Conservation (phyloP, 1,139 yeast species). For the Pneumocystis wakefieldiae region DNA sequence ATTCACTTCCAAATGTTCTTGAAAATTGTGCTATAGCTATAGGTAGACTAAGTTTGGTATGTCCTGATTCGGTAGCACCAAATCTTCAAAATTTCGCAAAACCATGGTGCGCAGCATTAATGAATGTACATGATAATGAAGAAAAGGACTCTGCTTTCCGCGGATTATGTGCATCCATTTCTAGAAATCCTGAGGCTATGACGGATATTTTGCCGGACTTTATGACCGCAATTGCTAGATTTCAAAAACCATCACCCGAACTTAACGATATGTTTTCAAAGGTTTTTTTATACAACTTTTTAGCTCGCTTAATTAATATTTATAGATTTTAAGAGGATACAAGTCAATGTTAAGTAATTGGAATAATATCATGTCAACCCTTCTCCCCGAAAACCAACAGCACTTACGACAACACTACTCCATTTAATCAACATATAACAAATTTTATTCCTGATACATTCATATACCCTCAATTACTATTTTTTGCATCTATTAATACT, state of each 20-base stretch:
- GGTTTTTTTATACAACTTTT: neutral
- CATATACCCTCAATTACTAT: neutral
- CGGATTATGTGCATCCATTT: constrained; percentile 59
- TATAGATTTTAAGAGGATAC: neutral
- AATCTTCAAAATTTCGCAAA: constrained; percentile 42
- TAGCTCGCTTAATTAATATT: neutral
- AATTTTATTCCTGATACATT: neutral
- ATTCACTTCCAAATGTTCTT: constrained; percentile 39
- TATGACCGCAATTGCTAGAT: constrained; percentile 49
- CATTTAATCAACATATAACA: neutral
- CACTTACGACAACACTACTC: neutral
- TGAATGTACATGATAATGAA: constrained; percentile 52
- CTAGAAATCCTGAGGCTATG: constrained; percentile 52
- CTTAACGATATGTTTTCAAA: constrained; percentile 20
- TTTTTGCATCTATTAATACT: neutral
- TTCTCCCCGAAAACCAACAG: neutral
- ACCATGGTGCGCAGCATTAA: constrained; percentile 54
- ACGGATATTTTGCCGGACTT: constrained; percentile 40
- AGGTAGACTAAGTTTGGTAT: constrained; percentile 68
- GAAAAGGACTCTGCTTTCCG: constrained; percentile 69
- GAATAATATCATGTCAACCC: neutral
- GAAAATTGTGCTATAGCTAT: constrained; percentile 88
- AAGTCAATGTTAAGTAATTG: neutral
- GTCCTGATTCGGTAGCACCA: constrained; percentile 45
- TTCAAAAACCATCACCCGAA: constrained; percentile 29